Percentiles rank a stretch among this genome's conserved stretches.
Evolutionary conservation across 257 asterid genomes (phyloP).

Genomic region (Nicotiana tomentosiformis): DNA sequence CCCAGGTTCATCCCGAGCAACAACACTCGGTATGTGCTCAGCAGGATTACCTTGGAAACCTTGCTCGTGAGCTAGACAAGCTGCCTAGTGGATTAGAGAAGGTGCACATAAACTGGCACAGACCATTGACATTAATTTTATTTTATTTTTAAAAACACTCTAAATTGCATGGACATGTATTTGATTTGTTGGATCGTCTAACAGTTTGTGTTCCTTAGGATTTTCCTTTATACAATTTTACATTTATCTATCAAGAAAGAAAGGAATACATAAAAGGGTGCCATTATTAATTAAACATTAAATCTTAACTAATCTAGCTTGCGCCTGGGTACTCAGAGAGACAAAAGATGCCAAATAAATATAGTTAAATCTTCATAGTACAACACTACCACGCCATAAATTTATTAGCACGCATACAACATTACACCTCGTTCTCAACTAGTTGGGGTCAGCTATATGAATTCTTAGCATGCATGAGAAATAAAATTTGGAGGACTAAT

Average conservation of each 20-base stretch:
- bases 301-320: neutral
- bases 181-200: neutral
- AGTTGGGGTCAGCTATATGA: neutral
- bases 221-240: neutral
- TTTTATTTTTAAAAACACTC: neutral
- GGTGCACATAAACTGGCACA: neutral
- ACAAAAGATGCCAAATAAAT: neutral
- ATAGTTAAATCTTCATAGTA: neutral
- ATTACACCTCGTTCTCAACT: neutral
- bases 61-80: neutral
- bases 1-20: neutral
- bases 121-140: neutral
- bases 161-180: neutral
- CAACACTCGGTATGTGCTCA: neutral
- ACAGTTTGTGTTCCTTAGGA: neutral
- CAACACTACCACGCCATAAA: neutral
- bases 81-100: neutral
- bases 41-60: neutral
- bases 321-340: neutral
- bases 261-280: neutral
- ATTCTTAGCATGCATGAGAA: constrained; percentile 5
- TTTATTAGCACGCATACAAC: neutral
- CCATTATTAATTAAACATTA: neutral
- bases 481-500: constrained; percentile 11
- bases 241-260: no score